Conservation (phyloP, 108 stramenopile species). For the Discostella stelligeroides region DNA sequence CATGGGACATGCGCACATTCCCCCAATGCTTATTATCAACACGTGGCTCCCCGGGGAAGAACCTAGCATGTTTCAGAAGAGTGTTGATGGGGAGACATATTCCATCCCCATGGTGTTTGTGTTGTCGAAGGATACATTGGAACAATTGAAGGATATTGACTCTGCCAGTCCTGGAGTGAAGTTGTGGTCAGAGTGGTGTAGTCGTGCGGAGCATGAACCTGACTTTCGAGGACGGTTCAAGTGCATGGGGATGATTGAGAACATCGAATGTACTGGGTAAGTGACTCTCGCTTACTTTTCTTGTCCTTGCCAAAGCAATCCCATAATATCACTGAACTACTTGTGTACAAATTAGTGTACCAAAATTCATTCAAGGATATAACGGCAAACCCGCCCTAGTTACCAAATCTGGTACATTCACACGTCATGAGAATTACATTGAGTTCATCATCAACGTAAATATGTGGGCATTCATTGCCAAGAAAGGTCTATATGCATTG, state of each 20-base stretch:
- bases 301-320: too few species aligned
- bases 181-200: conserved; percentile 63
- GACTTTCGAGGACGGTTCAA: conserved; percentile 66
- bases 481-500: conserved; percentile 37
- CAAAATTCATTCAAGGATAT: conserved; percentile 56
- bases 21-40: conserved; percentile 56
- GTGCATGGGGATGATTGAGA: conserved; percentile 54
- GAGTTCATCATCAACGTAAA: conserved; percentile 61
- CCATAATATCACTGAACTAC: neutral
- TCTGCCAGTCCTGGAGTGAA: conserved; percentile 62
- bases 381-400: conserved; percentile 70
- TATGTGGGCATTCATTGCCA: conserved; percentile 48
- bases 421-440: conserved; percentile 50
- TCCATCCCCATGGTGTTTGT: conserved; percentile 56
- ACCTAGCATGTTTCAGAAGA: conserved; percentile 46
- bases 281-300: too few species aligned
- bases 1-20: conserved; percentile 53
- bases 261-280: conserved; percentile 48
- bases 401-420: conserved; percentile 57
- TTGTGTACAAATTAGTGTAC: conserved; percentile 29
- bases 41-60: conserved; percentile 53
- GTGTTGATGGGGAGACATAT: conserved; percentile 38
- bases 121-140: conserved; percentile 51
- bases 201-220: conserved; percentile 50
- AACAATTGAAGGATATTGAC: conserved; percentile 56